A percentile compares a stretch with the other conserved stretches of the same genome.
phyloP scores from a whole-genome alignment of 2,329 filamentous ascomycete species.

The Hirsutella rhossiliensis region DNA sequence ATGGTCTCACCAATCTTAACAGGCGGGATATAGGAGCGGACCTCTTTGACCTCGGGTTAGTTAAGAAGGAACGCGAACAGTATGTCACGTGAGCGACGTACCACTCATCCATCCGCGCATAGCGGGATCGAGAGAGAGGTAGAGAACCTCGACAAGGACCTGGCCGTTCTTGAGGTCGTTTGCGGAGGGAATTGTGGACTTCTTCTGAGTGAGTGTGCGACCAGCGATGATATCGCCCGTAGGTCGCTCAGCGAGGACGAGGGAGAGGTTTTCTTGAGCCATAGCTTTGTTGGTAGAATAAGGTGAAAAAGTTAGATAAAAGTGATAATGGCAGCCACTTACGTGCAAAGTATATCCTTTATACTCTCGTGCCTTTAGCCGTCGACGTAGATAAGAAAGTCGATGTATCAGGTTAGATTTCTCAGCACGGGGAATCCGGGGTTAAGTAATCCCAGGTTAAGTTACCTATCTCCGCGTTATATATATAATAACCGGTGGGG shows the following conservation, averaged over 20 bases:
- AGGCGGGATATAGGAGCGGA: slow-evolving; percentile 51
- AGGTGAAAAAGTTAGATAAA: too few relatives aligned
- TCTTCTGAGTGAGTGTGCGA: slow-evolving; percentile 48
- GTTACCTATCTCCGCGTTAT: too few relatives aligned
- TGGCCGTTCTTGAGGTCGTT: slow-evolving; percentile 49
- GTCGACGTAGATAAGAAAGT: too few relatives aligned
- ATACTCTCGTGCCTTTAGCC: too few relatives aligned
- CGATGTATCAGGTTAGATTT: too few relatives aligned
- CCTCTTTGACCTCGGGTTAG: slow-evolving; percentile 16
- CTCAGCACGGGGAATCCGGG: too few relatives aligned
- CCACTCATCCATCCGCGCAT: slow-evolving; percentile 62
- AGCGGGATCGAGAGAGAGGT: slow-evolving; percentile 61
- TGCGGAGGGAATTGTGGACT: slow-evolving; percentile 35
- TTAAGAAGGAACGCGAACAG: too few relatives aligned
- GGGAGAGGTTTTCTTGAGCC: slow-evolving; percentile 31
- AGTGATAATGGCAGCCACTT: too few relatives aligned
- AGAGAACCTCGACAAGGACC: slow-evolving; percentile 47
- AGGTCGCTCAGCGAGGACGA: slow-evolving; percentile 54
- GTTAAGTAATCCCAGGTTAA: too few relatives aligned
- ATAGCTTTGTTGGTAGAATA: slow-evolving; percentile 15
- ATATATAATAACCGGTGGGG: too few relatives aligned
- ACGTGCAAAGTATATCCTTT: too few relatives aligned
- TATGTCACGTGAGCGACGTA: slow-evolving; percentile 18
- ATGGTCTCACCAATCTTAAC: slow-evolving; percentile 57
- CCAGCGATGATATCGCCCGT: slow-evolving; percentile 48